A percentile compares a stretch with the other conserved stretches of the same genome.
These are phyloP conservation scores for Rubia yunnanensis DNA, from an alignment of 257 asterid species.

Conservation along the genomic window DNA sequence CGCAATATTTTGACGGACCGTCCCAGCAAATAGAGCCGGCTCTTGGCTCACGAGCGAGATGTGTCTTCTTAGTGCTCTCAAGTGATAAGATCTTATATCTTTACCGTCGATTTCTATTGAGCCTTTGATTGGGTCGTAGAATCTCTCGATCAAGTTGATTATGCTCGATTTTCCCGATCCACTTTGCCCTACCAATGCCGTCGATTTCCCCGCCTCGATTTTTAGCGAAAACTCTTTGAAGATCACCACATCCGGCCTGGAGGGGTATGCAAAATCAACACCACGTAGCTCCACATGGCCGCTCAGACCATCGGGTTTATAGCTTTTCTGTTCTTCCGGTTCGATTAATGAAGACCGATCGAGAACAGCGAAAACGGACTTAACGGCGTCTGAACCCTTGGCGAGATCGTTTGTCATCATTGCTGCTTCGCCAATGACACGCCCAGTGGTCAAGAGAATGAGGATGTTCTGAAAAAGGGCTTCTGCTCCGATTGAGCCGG, in stretches of 20 bases:
- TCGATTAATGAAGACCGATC: constrained; percentile 63
- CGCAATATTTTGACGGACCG: constrained; percentile 47
- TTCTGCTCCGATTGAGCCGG: constrained; percentile 45
- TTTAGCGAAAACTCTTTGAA: constrained; percentile 54
- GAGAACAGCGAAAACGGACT: constrained; percentile 63
- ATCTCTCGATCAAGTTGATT: constrained; percentile 65
- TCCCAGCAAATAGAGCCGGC: constrained; percentile 67
- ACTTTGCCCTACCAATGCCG: constrained; percentile 81
- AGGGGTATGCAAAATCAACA: constrained; percentile 65
- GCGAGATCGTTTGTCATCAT: constrained; percentile 85
- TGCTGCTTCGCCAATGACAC: constrained; percentile 81
- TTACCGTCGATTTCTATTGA: constrained; percentile 60
- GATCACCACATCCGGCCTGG: constrained; percentile 44
- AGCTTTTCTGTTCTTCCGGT: constrained; percentile 54
- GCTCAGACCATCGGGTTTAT: constrained; percentile 32
- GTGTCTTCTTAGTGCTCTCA: constrained; percentile 53
- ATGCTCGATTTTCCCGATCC: constrained; percentile 87
- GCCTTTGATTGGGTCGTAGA: constrained; percentile 61
- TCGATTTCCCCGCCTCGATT: constrained; percentile 60
- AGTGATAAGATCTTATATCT: constrained; percentile 52
- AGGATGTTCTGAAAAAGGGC: constrained; percentile 63
- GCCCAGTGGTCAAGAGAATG: constrained; percentile 76
- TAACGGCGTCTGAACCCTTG: constrained; percentile 60
- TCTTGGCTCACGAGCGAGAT: constrained; percentile 83
- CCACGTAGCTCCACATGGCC: constrained; percentile 48